Conservation (phyloP, 352 stramenopile species). For the Pythium angustatum region DNA sequence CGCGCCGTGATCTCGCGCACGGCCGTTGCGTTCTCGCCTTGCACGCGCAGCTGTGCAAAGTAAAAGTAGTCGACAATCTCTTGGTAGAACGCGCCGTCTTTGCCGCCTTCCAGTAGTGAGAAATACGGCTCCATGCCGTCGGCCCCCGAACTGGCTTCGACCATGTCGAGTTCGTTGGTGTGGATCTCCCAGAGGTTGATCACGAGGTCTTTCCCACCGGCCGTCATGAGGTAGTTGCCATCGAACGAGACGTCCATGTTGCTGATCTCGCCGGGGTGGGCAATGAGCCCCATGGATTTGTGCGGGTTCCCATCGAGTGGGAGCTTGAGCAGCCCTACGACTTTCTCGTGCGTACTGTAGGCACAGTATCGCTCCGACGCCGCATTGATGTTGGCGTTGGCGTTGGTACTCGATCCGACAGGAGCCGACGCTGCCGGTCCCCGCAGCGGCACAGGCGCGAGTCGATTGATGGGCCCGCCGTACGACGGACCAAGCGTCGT, state of each 20-base stretch:
- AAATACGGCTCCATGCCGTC: slow-evolving; percentile 72
- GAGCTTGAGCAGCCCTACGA: slow-evolving; percentile 84
- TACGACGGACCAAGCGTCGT: slow-evolving; percentile 91
- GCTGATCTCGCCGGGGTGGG: slow-evolving; percentile 88
- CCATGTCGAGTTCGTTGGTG: slow-evolving; percentile 66
- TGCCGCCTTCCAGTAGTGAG: slow-evolving; percentile 84
- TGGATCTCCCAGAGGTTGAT: slow-evolving; percentile 93
- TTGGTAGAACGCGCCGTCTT: slow-evolving; percentile 81
- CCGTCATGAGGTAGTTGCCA: slow-evolving; percentile 86
- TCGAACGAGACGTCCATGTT: slow-evolving; percentile 85
- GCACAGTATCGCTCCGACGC: slow-evolving; percentile 68
- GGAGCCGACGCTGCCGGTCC: slow-evolving; percentile 12
- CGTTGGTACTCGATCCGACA: no score
- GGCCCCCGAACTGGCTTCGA: slow-evolving; percentile 41
- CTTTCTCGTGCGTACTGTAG: slow-evolving; percentile 83
- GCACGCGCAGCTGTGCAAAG: slow-evolving; percentile 89
- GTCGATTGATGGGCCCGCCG: slow-evolving; percentile 83
- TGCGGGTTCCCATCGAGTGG: slow-evolving; percentile 92
- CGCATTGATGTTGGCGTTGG: no score
- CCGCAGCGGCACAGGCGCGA: slow-evolving; percentile 63
- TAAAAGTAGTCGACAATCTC: slow-evolving; percentile 96
- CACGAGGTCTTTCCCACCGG: slow-evolving; percentile 85
- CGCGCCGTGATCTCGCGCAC: slow-evolving; percentile 61
- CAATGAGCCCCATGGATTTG: slow-evolving; percentile 92
- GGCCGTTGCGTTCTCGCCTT: slow-evolving; percentile 87